Percentiles rank a stretch among this genome's conserved stretches.
Conservation (phyloP, 2,329 filamentous ascomycete species). For the Xylariales sp. region DNA sequence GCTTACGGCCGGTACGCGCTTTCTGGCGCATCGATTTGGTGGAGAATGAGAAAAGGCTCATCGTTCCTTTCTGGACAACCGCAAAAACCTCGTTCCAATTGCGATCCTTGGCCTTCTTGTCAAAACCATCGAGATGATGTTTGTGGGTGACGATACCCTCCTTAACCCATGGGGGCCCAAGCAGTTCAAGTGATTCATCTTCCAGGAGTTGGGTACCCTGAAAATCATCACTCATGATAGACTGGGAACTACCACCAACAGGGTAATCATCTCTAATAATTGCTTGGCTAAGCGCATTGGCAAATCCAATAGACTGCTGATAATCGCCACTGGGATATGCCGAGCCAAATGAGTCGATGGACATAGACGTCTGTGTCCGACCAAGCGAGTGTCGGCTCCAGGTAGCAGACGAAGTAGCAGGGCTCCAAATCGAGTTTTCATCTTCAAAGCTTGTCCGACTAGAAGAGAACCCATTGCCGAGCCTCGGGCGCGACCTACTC, state of each 20-base stretch:
- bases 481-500: slow-evolving; percentile 82
- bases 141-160: slow-evolving; percentile 97
- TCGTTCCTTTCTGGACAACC: slow-evolving; percentile 92
- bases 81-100: slow-evolving; percentile 97
- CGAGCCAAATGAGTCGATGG: slow-evolving; percentile 88
- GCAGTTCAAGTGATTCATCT: slow-evolving; percentile 90
- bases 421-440: slow-evolving; percentile 89
- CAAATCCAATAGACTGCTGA: slow-evolving; percentile 96
- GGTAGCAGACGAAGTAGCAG: slow-evolving; percentile 83
- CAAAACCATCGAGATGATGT: slow-evolving; percentile 89
- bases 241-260: slow-evolving; percentile 61
- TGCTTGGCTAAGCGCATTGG: slow-evolving; percentile 93
- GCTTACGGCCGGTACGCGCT: slow-evolving; percentile 61
- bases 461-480: slow-evolving; percentile 85
- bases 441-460: slow-evolving; percentile 96
- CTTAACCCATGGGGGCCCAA: slow-evolving; percentile 97
- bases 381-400: slow-evolving; percentile 96
- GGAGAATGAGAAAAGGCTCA: slow-evolving; percentile 96
- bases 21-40: slow-evolving; percentile 80
- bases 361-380: slow-evolving; percentile 90
- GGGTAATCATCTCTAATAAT: slow-evolving; percentile 90
- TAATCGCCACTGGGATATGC: slow-evolving; percentile 82
- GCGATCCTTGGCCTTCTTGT: slow-evolving; percentile 92
- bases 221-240: slow-evolving; percentile 69
- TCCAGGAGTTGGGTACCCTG: slow-evolving; percentile 77